phyloP scores from a whole-genome alignment of 2,329 filamentous ascomycete species.

The Leptographium lundbergii region DNA sequence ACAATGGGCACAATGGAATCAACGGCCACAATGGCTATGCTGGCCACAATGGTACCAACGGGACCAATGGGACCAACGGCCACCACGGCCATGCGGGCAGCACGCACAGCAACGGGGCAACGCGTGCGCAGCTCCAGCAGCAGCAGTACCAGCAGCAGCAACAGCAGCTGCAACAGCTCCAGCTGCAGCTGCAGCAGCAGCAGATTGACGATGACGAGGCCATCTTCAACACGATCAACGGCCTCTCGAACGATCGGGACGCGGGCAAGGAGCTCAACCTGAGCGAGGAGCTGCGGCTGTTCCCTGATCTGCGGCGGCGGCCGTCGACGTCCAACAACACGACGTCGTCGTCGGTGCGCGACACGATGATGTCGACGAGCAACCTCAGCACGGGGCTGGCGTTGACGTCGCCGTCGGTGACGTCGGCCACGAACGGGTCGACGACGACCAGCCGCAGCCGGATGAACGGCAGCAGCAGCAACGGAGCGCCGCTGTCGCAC shows the following conservation, averaged over 20 bases:
- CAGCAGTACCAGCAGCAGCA: not conserved
- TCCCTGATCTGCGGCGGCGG: conserved; percentile 12
- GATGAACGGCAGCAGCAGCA: not conserved
- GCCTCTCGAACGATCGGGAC: conserved; percentile 9
- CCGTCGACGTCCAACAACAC: conserved; percentile 17
- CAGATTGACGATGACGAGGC: conserved; percentile 4
- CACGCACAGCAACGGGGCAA: not conserved
- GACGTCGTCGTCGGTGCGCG: conserved; percentile 7
- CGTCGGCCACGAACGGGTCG: not conserved
- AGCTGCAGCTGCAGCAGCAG: not conserved
- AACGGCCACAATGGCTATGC: not conserved
- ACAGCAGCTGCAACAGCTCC: not conserved
- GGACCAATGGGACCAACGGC: not conserved
- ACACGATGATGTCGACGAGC: conserved; percentile 2
- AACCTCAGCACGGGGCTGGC: not conserved
- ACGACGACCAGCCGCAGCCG: conserved; percentile 5
- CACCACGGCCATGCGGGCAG: not conserved
- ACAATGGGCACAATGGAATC: not conserved
- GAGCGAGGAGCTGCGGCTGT: conserved; percentile 9
- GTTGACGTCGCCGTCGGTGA: not conserved
- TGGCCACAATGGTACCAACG: not conserved
- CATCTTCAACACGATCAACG: conserved; percentile 3
- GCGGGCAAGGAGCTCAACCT: conserved; percentile 9
- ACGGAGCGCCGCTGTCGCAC: conserved; percentile 3
- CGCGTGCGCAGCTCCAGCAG: not conserved